Percentiles rank a stretch among this genome's conserved stretches.
Conservation (phyloP, 2,329 filamentous ascomycete genomes). For the Epichloe amarillans region DNA sequence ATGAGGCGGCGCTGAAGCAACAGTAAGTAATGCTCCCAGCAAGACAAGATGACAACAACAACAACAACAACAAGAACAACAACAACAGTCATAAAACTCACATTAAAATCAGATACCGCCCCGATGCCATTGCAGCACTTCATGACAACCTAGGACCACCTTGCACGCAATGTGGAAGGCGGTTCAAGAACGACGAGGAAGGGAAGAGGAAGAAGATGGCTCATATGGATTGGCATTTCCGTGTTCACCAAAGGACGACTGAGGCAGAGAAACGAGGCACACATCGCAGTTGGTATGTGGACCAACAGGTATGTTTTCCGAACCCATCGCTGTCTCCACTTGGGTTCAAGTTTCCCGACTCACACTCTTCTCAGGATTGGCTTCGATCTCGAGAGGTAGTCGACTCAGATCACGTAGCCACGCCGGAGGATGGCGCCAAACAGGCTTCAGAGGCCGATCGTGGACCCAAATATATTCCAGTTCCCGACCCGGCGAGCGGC, state of each 20-base stretch:
- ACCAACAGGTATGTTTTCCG: constrained; percentile 55
- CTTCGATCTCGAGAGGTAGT: constrained; percentile 70
- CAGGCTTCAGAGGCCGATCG: constrained; percentile 24
- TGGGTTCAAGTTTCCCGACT: too few species aligned
- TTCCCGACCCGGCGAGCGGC: constrained; percentile 63
- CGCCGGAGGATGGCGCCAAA: constrained; percentile 18
- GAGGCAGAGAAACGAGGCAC: constrained; percentile 78
- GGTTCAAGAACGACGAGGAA: constrained; percentile 65
- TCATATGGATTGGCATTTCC: constrained; percentile 98
- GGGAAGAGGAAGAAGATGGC: constrained; percentile 77
- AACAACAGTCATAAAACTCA: constrained; percentile 7
- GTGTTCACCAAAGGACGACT: constrained; percentile 75
- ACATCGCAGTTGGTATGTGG: constrained; percentile 89
- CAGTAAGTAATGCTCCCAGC: constrained; percentile 37
- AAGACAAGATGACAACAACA: constrained; percentile 12
- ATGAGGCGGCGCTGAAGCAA: constrained; percentile 53
- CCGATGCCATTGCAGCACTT: constrained; percentile 57
- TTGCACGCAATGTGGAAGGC: constrained; percentile 81
- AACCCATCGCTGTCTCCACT: too few species aligned
- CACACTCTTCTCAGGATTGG: constrained; percentile 54
- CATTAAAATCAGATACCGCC: constrained; percentile 41
- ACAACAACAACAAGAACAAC: constrained; percentile 8
- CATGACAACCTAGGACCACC: constrained; percentile 76
- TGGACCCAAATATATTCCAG: constrained; percentile 59
- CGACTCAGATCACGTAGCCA: constrained; percentile 42